Base-by-base conservation (phyloP, 2,329 filamentous ascomycete genomes). In the Bertia moriformis region DNA sequence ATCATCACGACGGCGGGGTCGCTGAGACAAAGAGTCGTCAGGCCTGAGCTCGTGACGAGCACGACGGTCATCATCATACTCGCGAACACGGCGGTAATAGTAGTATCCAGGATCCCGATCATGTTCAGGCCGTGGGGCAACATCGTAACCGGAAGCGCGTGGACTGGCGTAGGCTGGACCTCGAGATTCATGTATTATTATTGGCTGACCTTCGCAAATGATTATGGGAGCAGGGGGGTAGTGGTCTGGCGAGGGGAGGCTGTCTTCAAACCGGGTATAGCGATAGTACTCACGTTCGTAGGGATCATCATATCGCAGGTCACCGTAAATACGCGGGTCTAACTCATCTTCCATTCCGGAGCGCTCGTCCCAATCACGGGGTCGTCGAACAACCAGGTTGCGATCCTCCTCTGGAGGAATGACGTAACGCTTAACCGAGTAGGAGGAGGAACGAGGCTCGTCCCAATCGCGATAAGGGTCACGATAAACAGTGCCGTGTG, bases 21-120 rank as follows among this genome's bases (percentile, higher is more conserved):
- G 58, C 44, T 71, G 66, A 10, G 67, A 71, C 37, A 67, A 58
- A 14, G 67, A 70, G 48, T 72, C 68, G 37, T 59, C 56, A 4
- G 68, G 67, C 42, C 65, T 66, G 37, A 71, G 49, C 42, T 66
- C 62, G 39, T 59, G 62, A 17, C 63, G 53, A 41, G 55, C 49
- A 44, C 56, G 54, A 41, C 62, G 61, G 40, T 66, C 49, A 29
- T 54, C 55, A 44, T 55, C 52, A 41, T 52, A 52, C 49, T 75
- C 69, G 40, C 67, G 64, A 33, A 69, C 57, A 32, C 66, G 60
- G 41, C 71, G 67, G 47, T 76, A 69, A 49, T 76, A 76, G 49
- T 74, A 77, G 50, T 77, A 76, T 42, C 73, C 71, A 39, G 74
- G 67, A 27, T 76, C 71, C 41, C 66, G 51, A n/a, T 62, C 57